Evolutionary conservation across 805 yeast genomes (phyloP), one percentile per base, ranked within the genome.

Genomic region (Saccharomycopsis sp.): DNA sequence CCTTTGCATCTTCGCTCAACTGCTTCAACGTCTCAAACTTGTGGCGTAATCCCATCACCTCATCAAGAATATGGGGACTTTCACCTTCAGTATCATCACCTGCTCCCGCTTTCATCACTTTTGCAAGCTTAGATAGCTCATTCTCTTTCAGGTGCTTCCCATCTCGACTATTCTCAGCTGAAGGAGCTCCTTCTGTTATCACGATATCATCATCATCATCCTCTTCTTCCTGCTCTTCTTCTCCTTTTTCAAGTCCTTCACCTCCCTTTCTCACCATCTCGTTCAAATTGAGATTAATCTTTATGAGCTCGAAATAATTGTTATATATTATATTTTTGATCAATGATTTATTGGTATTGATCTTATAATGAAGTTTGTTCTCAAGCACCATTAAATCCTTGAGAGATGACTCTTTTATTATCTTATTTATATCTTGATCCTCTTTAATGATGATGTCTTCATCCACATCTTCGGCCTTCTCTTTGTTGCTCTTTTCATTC

Each of bases 381-480:
- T 61, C 64, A 20, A 61, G 42, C 20, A 42, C 38, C n/a, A 61
- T 52, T 8, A 61, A 38, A 29, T 64, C 65, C 55, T 63, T 69
- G 15, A 66, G 61, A 19, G 65, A 52, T 22, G 62, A 56, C 2
- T 62, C 54, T 22, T 58, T 63, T 15, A 62, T 64, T 3, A 25
- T 58, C 14, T 55, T 14, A 14, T 58, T 51, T 12, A 56, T 53
- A 25, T 64, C 64, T 15, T 56, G 63, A 22, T 65, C 69, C 7
- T 58, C 66, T 7, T 66, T 75, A 41, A 68, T 75, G 42, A 67
- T 75, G 63, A 68, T 67, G 52, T 65, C 70, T 19, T 71, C 74
- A 51, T 75, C 79, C 58, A 78, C 72, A 66, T 82, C 87, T 78
- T 83, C 82, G 12, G 78, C 83, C 19, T 73, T 80, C 20, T 65